Base-by-base conservation (phyloP, 139 green algal species). In the Zygnema cylindricum region DNA sequence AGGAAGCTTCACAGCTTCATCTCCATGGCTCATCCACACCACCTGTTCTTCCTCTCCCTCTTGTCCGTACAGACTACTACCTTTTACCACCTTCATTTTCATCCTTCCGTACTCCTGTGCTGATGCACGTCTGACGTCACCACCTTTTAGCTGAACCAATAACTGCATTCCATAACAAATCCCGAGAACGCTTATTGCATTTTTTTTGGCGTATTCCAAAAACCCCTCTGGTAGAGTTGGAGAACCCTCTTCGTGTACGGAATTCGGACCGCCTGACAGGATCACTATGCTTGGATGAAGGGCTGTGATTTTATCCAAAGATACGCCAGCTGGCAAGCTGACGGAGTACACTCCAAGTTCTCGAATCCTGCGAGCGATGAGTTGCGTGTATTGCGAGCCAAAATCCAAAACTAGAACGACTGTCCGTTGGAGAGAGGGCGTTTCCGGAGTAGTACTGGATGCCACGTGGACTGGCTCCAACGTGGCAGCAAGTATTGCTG, bases 101-200 rank as follows among this genome's bases (percentile, higher is more conserved):
- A 98, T 99, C 86, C 95, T 94, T 21, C 98, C 98, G 82, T 99
- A 99, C 93, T 99, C 98, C n/a, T 95, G 95, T 39, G 94, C 95
- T n/a, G 83, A 91, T 32, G 92, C 95, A 1, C 84, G 38, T 84
- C 95, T 92, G 22, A 99, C 96, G 75, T 95, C 86, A 54, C 97
- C 97, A 57, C 97, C 96, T 35, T 98, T 85, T 40, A 35, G 57
- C 54, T 93, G 90, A 63, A 96, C 93, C 33, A 96, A 92, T 25
- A 98, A 92, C 92, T 98, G 96, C 97, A 99, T 98, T 42, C 97
- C 97, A 85, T 99, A 99, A 93, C 97, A 99, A 82, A 99, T 98
- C 69, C 97, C 97, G 33, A 99, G 94, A 39, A 99, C 95, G 0
- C 96, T 33, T 69, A 89, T 89, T 21, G 36, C 35, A 7, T 69